Evolutionary conservation across 306 rosid genomes (phyloP).

Genomic region (Phaseolus lunatus): DNA sequence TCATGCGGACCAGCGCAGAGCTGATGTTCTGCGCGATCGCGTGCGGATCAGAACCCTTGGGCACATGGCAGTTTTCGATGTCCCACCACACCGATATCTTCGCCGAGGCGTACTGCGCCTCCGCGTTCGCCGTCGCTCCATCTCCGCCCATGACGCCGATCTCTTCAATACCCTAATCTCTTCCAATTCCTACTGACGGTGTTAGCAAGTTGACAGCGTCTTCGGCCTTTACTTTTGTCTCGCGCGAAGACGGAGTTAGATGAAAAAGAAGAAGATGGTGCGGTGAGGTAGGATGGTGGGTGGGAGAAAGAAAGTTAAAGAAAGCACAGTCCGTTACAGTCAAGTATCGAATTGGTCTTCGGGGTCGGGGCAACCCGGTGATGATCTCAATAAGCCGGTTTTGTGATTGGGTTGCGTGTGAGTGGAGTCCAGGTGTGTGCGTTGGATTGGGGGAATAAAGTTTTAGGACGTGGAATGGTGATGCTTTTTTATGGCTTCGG

Average conservation of each 20-base stretch:
- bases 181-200: neutral
- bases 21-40: slow-evolving; percentile 88
- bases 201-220: neutral
- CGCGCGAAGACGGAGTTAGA: neutral
- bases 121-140: slow-evolving; percentile 54
- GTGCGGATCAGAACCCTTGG: slow-evolving; percentile 69
- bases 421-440: neutral
- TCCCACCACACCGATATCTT: slow-evolving; percentile 97
- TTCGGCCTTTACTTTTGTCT: neutral
- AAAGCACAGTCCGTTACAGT: too few relatives aligned
- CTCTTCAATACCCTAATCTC: neutral
- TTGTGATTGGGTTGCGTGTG: neutral
- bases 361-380: neutral
- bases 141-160: slow-evolving; percentile 46
- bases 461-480: neutral
- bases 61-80: slow-evolving; percentile 92
- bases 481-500: too few relatives aligned
- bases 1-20: slow-evolving; percentile 75
- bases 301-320: neutral
- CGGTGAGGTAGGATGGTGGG: neutral
- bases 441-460: neutral
- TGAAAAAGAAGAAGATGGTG: neutral
- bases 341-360: neutral
- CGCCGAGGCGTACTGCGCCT: slow-evolving; percentile 71
- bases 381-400: neutral